A percentile compares a stretch with the other conserved stretches of the same genome.
These are phyloP conservation scores for Schizonepeta tenuifolia DNA, from an alignment of 257 asterid species.

Conservation along the genomic window DNA sequence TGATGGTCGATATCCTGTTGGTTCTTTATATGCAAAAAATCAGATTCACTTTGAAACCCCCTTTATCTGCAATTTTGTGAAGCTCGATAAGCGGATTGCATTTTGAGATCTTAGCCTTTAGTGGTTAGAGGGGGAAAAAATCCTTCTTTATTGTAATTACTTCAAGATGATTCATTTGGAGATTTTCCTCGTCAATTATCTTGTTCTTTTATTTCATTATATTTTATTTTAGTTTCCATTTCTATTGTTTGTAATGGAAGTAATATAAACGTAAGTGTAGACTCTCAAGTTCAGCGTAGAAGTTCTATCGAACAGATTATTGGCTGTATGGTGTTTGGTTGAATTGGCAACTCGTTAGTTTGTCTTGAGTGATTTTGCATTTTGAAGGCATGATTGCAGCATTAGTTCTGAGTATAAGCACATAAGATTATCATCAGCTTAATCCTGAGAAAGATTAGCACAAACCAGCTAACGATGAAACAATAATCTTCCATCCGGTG, in stretches of 20 bases:
- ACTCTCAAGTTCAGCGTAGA: slow-evolving; percentile 5
- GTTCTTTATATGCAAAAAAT: not conserved
- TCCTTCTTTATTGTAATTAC: not conserved
- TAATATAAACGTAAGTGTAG: not conserved
- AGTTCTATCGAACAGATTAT: not conserved
- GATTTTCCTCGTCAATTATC: not conserved
- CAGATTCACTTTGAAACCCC: slow-evolving; percentile 27
- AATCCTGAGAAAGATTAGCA: slow-evolving; percentile 4
- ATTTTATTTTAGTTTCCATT: not conserved
- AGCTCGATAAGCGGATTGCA: slow-evolving; percentile 22
- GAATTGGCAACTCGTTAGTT: not conserved
- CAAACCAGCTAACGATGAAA: slow-evolving; percentile 1
- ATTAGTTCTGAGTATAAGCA: not conserved
- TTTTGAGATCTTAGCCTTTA: slow-evolving; percentile 22
- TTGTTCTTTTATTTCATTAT: not conserved
- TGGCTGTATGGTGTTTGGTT: not conserved
- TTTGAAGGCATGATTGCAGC: slow-evolving; percentile 9
- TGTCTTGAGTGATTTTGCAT: slow-evolving; percentile 4
- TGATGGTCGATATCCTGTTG: slow-evolving; percentile 9
- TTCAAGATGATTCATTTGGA: slow-evolving; percentile 13
- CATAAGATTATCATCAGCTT: slow-evolving; percentile 10
- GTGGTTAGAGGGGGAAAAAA: not conserved
- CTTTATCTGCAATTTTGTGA: not conserved
- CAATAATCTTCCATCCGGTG: not conserved
- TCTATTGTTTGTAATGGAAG: not conserved